Evolutionary conservation across 2,329 filamentous ascomycete species (phyloP).

Genomic region (Ophiognomonia clavigignenti-juglandacearum): DNA sequence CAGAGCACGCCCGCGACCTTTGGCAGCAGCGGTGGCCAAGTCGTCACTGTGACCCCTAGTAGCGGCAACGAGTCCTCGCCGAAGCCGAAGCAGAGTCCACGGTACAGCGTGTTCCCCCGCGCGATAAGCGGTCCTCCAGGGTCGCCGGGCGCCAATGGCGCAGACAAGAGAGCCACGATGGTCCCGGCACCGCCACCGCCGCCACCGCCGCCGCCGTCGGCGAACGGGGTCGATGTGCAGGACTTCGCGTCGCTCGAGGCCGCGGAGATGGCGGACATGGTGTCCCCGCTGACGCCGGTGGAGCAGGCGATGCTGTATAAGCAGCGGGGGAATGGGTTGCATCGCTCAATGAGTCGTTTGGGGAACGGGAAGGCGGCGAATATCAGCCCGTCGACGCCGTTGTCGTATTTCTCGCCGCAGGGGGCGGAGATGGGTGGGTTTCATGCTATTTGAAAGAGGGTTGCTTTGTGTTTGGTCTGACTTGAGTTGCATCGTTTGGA

Average conservation of each 20-base stretch:
- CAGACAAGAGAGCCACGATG: neutral
- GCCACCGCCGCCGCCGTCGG: neutral
- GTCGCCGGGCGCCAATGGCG: no score
- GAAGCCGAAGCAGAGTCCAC: conserved; percentile 2
- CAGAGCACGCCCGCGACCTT: neutral
- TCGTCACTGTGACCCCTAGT: neutral
- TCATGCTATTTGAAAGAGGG: no score
- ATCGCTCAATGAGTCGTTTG: neutral
- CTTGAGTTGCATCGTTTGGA: no score
- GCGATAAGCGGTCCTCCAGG: neutral
- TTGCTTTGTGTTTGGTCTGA: no score
- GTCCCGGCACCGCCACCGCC: neutral
- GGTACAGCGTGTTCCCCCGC: conserved; percentile 6
- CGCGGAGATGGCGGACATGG: conserved; percentile 16
- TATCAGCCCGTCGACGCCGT: conserved; percentile 11
- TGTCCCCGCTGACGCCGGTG: conserved; percentile 13
- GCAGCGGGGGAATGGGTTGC: conserved; percentile 5
- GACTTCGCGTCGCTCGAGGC: conserved; percentile 16
- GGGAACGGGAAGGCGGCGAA: neutral
- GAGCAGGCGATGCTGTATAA: conserved; percentile 16
- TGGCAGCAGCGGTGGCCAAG: neutral
- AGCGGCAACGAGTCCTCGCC: neutral
- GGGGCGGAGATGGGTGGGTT: no score
- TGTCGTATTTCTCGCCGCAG: no score
- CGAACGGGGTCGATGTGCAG: no score